These are phyloP conservation scores for Bryoglossum gracile DNA, from an alignment of 495 filamentous ascomycete genomes.

Conservation along the genomic window DNA sequence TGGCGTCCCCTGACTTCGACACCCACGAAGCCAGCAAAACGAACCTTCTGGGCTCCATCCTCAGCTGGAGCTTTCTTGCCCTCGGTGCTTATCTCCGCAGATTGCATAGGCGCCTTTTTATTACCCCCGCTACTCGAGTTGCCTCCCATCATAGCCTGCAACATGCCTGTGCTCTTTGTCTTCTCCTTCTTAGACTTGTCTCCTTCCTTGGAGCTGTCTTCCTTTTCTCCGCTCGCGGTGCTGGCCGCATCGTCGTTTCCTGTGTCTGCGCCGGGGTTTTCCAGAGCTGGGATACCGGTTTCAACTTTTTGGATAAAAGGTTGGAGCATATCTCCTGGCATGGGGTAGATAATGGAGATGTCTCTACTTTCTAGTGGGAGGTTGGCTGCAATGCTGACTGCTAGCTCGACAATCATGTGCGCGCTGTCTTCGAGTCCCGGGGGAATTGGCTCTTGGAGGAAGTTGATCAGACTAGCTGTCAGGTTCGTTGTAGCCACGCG, in stretches of 20 bases:
- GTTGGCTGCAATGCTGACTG: constrained; percentile 77
- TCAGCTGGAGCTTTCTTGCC: constrained; percentile 18
- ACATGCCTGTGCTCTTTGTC: constrained; percentile 26
- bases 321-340: constrained; percentile 60
- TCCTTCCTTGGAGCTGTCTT: constrained; percentile 26
- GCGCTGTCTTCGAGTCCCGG: constrained; percentile 59
- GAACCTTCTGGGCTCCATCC: constrained; percentile 50
- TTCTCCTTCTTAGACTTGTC: constrained; percentile 35
- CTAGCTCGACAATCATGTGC: constrained; percentile 85
- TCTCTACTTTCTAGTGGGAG: constrained; percentile 88
- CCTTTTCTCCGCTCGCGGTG: constrained; percentile 36
- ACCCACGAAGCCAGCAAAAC: constrained; percentile 77
- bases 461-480: constrained; percentile 57
- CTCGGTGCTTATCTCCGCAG: constrained; percentile 15
- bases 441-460: constrained; percentile 62
- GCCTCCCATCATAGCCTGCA: constrained; percentile 29
- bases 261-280: constrained; percentile 38
- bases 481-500: constrained; percentile 63
- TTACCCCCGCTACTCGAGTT: neutral
- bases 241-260: constrained; percentile 38
- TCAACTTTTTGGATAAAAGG: constrained; percentile 79
- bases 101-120: constrained; percentile 20
- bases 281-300: constrained; percentile 61
- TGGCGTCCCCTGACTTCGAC: constrained; percentile 79
- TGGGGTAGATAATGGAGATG: constrained; percentile 76